Evolutionary conservation across 306 rosid genomes (phyloP).

Genomic region (Fragaria ananassa): DNA sequence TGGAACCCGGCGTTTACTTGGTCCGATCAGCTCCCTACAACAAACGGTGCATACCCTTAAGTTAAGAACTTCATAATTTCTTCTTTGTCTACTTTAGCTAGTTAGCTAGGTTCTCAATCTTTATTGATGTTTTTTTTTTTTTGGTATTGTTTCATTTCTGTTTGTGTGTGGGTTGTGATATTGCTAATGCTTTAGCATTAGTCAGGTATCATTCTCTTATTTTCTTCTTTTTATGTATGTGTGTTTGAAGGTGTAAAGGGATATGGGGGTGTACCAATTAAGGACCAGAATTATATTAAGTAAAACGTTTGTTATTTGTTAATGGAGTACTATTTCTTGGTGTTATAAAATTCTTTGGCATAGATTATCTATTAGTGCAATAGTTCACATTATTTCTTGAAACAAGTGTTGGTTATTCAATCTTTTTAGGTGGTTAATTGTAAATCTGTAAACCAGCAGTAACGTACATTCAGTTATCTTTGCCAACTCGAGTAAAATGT

Average conservation of each 20-base stretch:
- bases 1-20: constrained; percentile 80
- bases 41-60: constrained; percentile 77
- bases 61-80: constrained; percentile 4
- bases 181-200: constrained; percentile 36
- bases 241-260: constrained; percentile 40
- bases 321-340: neutral
- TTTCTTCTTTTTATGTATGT: constrained; percentile 13
- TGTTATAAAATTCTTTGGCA: constrained; percentile 8
- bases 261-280: constrained; percentile 30
- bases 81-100: neutral
- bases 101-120: constrained; percentile 16
- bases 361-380: neutral
- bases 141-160: neutral
- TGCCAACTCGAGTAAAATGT: neutral
- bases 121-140: neutral
- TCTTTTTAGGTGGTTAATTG: neutral
- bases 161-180: constrained; percentile 37
- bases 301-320: constrained; percentile 16
- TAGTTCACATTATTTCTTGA: neutral
- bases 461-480: neutral
- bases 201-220: neutral
- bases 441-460: neutral
- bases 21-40: constrained; percentile 72
- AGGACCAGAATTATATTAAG: constrained; percentile 30
- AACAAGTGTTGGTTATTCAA: neutral